Conservation (phyloP, 306 rosid genomes). For the Vigna trinervia region DNA sequence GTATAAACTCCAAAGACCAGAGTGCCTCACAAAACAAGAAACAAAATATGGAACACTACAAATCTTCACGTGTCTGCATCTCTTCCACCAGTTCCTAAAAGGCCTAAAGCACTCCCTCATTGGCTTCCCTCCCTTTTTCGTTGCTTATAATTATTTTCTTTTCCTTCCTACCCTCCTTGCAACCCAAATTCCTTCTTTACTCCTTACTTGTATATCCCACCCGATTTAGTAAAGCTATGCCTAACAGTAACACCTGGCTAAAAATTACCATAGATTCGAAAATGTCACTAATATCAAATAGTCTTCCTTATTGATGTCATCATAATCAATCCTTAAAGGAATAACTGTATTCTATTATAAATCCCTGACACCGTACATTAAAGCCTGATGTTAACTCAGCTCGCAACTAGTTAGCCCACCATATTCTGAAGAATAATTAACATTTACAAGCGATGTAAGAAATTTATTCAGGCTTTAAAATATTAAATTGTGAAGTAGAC, state of each 20-base stretch:
- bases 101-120: background rate
- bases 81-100: background rate
- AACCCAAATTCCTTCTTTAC: background rate
- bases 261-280: background rate
- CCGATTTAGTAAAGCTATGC: background rate
- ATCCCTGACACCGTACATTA: conserved; percentile 1
- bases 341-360: background rate
- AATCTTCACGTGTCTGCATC: background rate
- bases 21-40: background rate
- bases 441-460: background rate
- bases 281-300: background rate
- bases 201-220: background rate
- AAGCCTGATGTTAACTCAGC: background rate
- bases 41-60: background rate
- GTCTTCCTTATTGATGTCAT: background rate
- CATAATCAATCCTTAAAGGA: background rate
- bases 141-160: background rate
- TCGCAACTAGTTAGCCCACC: background rate
- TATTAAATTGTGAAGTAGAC: background rate
- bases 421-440: background rate
- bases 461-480: background rate
- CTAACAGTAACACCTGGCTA: background rate
- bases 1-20: background rate
- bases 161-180: background rate
- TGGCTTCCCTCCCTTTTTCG: background rate